phyloP scores from a whole-genome alignment of 371 early-diverging fungal genomes.

The Mucor irregularis region DNA sequence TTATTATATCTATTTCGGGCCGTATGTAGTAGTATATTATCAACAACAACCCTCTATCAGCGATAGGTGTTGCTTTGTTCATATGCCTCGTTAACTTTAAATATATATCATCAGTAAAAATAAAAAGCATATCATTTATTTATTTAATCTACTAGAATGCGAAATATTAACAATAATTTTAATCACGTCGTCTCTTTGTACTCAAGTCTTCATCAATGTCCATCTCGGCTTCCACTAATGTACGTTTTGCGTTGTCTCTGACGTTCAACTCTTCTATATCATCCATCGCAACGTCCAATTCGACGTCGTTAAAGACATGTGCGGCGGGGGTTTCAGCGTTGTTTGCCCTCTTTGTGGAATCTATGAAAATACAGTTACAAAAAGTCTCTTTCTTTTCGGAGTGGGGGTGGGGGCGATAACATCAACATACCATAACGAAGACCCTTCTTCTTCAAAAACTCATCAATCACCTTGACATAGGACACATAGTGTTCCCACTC shows the following conservation, averaged over 20 bases:
- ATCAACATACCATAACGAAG: slow-evolving; percentile 38
- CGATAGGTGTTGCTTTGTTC: too few relatives aligned
- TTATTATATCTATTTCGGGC: too few relatives aligned
- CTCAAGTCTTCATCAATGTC: slow-evolving; percentile 19
- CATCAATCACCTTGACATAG: slow-evolving; percentile 38
- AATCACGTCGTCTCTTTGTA: slow-evolving; percentile 17
- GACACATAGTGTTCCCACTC: slow-evolving; percentile 48
- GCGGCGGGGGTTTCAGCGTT: slow-evolving; percentile 29
- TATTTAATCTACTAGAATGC: too few relatives aligned
- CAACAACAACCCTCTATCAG: too few relatives aligned
- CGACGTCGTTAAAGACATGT: slow-evolving; percentile 20
- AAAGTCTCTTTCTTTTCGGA: neutral
- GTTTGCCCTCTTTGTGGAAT: slow-evolving; percentile 21
- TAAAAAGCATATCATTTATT: too few relatives aligned
- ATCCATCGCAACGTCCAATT: slow-evolving; percentile 8
- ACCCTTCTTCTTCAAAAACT: slow-evolving; percentile 44
- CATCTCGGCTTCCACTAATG: slow-evolving; percentile 14
- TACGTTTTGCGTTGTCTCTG: slow-evolving; percentile 4
- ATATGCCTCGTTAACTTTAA: too few relatives aligned
- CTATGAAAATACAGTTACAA: neutral
- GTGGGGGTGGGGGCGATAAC: too few relatives aligned
- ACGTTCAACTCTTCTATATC: slow-evolving; percentile 4
- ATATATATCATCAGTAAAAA: too few relatives aligned
- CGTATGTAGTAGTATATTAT: too few relatives aligned
- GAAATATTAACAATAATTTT: too few relatives aligned